A percentile compares a stretch with the other conserved stretches of the same genome.
Conservation (phyloP, 805 yeast species). For the Candida succiphila region DNA sequence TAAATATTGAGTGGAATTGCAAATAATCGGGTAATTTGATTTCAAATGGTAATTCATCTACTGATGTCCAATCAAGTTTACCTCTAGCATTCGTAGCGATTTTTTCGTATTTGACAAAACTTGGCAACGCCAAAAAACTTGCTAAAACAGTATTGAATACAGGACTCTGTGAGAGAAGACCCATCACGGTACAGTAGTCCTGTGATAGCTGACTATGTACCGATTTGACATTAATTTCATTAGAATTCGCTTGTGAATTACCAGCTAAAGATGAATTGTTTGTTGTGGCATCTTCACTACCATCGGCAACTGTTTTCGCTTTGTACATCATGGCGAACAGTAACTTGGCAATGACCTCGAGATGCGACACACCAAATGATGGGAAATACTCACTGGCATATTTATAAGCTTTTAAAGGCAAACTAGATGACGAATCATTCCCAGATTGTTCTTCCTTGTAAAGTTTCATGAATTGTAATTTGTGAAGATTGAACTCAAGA, state of each 20-base stretch:
- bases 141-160: conserved; percentile 38
- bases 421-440: conserved; percentile 3
- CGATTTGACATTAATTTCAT: conserved; percentile 1
- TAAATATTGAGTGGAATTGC: conserved; percentile 56
- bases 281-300: neutral
- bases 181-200: conserved; percentile 38
- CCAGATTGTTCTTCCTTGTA: conserved; percentile 9
- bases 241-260: neutral
- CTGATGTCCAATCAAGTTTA: conserved; percentile 43
- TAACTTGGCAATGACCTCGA: conserved; percentile 33
- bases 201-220: conserved; percentile 25
- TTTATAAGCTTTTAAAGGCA: conserved; percentile 24
- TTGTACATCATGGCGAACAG: conserved; percentile 26
- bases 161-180: conserved; percentile 44
- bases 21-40: conserved; percentile 41
- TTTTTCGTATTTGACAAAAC: conserved; percentile 36
- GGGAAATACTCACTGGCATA: conserved; percentile 34
- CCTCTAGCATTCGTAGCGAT: conserved; percentile 24
- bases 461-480: conserved; percentile 28
- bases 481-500: conserved; percentile 35
- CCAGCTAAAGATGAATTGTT: neutral
- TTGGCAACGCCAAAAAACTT: conserved; percentile 45
- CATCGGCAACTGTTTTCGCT: neutral
- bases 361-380: conserved; percentile 27
- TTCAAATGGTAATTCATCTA: conserved; percentile 54